Percentiles rank a stretch among this genome's conserved stretches.
These are phyloP conservation scores for Scheffersomyces spartinae DNA, from an alignment of 805 yeast genomes.

Conservation along the genomic window DNA sequence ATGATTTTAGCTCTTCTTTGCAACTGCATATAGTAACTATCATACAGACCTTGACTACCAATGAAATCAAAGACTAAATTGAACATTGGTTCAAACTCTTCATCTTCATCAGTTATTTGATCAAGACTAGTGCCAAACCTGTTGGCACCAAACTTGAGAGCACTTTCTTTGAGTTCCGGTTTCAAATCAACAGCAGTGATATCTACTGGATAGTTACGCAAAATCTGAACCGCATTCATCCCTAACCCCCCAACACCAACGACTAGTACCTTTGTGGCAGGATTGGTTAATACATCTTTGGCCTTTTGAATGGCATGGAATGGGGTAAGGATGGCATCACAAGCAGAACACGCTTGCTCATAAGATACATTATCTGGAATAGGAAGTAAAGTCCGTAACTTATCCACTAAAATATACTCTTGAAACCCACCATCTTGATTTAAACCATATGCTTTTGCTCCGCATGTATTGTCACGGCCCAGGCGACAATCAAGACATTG, in stretches of 20 bases:
- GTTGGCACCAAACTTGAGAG: conserved; percentile 20
- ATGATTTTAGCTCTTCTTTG: conserved; percentile 23
- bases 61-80: conserved; percentile 26
- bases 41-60: conserved; percentile 20
- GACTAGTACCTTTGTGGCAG: conserved; percentile 24
- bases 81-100: conserved; percentile 18
- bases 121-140: conserved; percentile 25
- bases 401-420: conserved; percentile 23
- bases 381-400: conserved; percentile 22
- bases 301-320: conserved; percentile 30
- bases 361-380: conserved; percentile 28
- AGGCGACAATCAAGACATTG: conserved; percentile 20
- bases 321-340: conserved; percentile 33
- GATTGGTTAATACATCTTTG: conserved; percentile 11
- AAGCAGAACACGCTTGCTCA: conserved; percentile 29
- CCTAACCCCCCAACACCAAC: conserved; percentile 35
- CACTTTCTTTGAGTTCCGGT: conserved; percentile 10
- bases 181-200: conserved; percentile 24
- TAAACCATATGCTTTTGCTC: conserved; percentile 19
- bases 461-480: conserved; percentile 24
- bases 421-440: conserved; percentile 31
- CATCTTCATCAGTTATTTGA: conserved; percentile 11
- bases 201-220: conserved; percentile 18
- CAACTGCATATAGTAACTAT: conserved; percentile 13
- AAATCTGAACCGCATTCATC: conserved; percentile 29